Base-by-base conservation (phyloP, 1,139 yeast genomes). In the Sugiyamaella paludigena region DNA sequence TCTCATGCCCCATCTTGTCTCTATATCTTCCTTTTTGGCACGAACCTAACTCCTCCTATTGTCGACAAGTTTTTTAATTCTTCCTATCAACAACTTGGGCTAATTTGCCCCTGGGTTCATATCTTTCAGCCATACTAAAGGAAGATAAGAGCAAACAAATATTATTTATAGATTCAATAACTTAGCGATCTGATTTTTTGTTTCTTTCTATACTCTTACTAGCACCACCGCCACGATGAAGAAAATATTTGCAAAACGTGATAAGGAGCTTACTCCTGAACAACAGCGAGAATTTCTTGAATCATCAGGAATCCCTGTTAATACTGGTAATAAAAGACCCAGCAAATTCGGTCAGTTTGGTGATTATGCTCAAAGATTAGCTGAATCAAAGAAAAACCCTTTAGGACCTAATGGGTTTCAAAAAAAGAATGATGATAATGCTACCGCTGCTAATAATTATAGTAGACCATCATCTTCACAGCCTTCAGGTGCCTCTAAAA, bases 241-340 rank as follows among this genome's bases (percentile, higher is more conserved):
- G 53, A 66, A 65, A 48, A 51, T 63, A 48, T 66, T 68, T 53
- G 58, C 56, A 51, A 68, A 63, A 48, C 63, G 58, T 53, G 58
- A 62, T 16, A 68, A 68, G 57, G 73, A 69, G 57, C 58, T 60
- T 50, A 58, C 66, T 31, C 62, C 62, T n/a, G 70, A 66, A 51
- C 67, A 69, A 56, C 59, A 59, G 49, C 55, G 59, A 39, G 65
- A 66, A 49, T 52, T 48, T 16, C 57, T 69, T 43, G 61, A 59
- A 45, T 54, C 52, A 37, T 52, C 58, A 24, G 67, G 68, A 12
- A 58, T 68, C n/a, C 58, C 62, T 5, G 52, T 53, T 15, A 57
- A 52, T 16, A 45, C 46, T 24, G 55, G 59, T 30, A 54, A 55
- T 52, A 59, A 55, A 36, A 61, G 68, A n/a, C 60, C 64, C 15